Percentiles rank a stretch among this genome's conserved stretches.
phyloP scores from a whole-genome alignment of 2,329 filamentous ascomycete species.

The Triangularia setosa region DNA sequence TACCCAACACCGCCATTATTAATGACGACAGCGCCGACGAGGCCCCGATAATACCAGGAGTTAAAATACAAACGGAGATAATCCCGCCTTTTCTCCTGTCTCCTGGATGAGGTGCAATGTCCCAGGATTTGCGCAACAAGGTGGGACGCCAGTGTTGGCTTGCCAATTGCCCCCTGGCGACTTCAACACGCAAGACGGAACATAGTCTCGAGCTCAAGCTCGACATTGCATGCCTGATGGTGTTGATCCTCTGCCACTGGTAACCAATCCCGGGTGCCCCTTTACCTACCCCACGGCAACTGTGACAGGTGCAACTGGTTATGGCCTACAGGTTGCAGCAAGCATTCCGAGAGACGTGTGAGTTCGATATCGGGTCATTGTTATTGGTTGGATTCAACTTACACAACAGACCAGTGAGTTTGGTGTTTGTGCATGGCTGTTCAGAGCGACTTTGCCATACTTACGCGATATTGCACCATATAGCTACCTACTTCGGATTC shows the following conservation, averaged over 20 bases:
- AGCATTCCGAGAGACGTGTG: neutral
- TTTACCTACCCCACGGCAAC: neutral
- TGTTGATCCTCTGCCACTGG: neutral
- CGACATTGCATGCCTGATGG: neutral
- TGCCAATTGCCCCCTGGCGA: neutral
- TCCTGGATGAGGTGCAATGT: constrained; percentile 14
- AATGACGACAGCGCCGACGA: neutral
- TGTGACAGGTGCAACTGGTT: neutral
- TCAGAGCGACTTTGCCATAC: constrained; percentile 14
- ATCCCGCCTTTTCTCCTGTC: constrained; percentile 1
- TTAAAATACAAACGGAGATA: neutral
- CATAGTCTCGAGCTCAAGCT: neutral
- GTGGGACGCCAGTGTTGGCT: neutral
- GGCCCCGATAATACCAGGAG: neutral
- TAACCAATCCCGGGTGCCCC: neutral
- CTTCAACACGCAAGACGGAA: neutral
- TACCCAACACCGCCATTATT: neutral
- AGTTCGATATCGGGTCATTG: neutral
- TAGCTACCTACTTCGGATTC: neutral
- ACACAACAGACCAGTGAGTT: neutral
- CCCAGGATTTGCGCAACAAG: constrained; percentile 13
- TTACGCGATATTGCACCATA: constrained; percentile 21
- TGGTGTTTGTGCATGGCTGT: constrained; percentile 3
- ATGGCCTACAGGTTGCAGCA: neutral
- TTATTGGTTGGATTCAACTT: neutral